Evolutionary conservation across 2,329 filamentous ascomycete species (phyloP), one percentile per base, ranked within the genome.

Genomic region (Colletotrichum falcatum): DNA sequence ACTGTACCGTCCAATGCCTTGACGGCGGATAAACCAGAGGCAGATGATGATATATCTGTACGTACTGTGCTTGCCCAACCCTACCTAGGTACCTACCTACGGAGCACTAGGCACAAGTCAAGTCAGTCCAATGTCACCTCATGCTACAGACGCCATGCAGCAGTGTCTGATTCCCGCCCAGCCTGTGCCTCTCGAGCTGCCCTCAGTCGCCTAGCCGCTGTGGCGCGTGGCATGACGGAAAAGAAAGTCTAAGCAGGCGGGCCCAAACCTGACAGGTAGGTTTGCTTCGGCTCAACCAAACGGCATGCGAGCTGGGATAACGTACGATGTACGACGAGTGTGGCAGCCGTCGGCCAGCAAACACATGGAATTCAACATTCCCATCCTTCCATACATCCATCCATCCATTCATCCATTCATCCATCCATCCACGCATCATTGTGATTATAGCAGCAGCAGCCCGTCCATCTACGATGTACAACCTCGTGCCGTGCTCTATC

Each of bases 141-240:
- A 51, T 39, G 35, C 63, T 66, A 63, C 63, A 62, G 42, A 23
- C 58, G 63, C 63, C 67, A 70, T 70, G 67, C 67, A 62, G 42
- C 64, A 63, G 48, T 51, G 67, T 62, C 67, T 67, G 44, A n/a
- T 56, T 53, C 56, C 58, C 39, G n/a, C n/a, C n/a, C n/a, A n/a
- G n/a, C n/a, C n/a, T n/a, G n/a, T n/a, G n/a, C n/a, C n/a, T n/a
- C n/a, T n/a, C n/a, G n/a, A n/a, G n/a, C n/a, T n/a, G n/a, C n/a
- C n/a, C n/a, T n/a, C n/a, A n/a, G 39, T 39, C 33, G 23, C 54
- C 44, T 42, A 44, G 23, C 54, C 54, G 26, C 33, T 60, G 46
- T 55, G 56, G 42, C 37, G 18, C 30, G 14, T 26, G 39, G 18
- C 39, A 20, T 42, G 3, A 11, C 1, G 35, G 3, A 48, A 23